phyloP scores from a whole-genome alignment of 768 basidiomycete species.

The Lactifluus hygrophoroides region DNA sequence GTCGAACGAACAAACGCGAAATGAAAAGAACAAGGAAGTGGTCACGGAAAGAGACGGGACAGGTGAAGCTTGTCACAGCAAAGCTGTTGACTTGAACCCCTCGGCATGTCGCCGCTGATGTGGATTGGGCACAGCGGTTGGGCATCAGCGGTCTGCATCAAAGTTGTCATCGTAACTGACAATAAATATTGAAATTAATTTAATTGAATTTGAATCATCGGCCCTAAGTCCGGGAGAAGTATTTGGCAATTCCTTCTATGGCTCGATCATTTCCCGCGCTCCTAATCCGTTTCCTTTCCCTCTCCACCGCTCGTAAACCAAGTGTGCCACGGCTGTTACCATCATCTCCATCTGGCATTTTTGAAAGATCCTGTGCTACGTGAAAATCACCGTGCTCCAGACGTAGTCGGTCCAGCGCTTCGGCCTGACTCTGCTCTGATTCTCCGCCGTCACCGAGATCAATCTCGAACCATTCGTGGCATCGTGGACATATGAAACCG shows the following conservation, averaged over 20 bases:
- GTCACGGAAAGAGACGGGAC: neutral
- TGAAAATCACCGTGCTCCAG: constrained; percentile 88
- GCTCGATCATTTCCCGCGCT: constrained; percentile 22
- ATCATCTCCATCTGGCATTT: constrained; percentile 27
- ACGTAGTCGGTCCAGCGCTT: constrained; percentile 35
- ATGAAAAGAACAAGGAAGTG: neutral
- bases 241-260: constrained; percentile 39
- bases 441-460: constrained; percentile 24
- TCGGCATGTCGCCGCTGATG: too few relatives aligned
- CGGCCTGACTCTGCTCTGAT: constrained; percentile 22
- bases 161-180: constrained; percentile 1
- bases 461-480: neutral
- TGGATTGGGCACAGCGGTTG: too few relatives aligned
- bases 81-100: too few relatives aligned
- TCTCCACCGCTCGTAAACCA: constrained; percentile 16
- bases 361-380: constrained; percentile 70
- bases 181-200: too few relatives aligned
- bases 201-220: neutral
- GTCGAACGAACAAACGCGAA: neutral
- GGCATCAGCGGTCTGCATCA: too few relatives aligned
- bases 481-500: constrained; percentile 8
- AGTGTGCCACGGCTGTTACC: constrained; percentile 17
- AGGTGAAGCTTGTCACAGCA: neutral
- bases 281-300: constrained; percentile 26
- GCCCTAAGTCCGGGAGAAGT: constrained; percentile 32